A percentile compares a stretch with the other conserved stretches of the same genome.
These are phyloP conservation scores for Podaxis sp. DNA, from an alignment of 768 basidiomycete species.

Conservation along the genomic window DNA sequence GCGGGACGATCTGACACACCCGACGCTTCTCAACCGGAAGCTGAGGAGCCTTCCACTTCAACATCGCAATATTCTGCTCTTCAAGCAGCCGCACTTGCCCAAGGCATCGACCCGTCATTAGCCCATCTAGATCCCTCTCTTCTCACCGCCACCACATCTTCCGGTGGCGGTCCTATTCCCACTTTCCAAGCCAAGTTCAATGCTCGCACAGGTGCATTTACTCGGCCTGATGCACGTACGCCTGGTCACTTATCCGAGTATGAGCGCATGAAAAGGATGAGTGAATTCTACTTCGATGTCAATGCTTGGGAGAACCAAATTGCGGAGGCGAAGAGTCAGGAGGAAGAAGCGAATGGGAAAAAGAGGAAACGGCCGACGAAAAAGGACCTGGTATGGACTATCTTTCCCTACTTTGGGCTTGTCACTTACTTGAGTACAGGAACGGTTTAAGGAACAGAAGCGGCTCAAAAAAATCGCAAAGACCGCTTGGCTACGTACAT, in stretches of 20 bases:
- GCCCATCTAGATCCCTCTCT: slow-evolving; percentile 79
- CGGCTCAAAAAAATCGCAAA: slow-evolving; percentile 79
- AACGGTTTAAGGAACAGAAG: slow-evolving; percentile 83
- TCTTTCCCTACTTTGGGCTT: background rate
- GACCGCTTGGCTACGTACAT: slow-evolving; percentile 83
- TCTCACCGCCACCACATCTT: slow-evolving; percentile 27
- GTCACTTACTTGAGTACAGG: slow-evolving; percentile 42
- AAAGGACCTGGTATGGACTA: slow-evolving; percentile 70
- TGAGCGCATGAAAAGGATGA: slow-evolving; percentile 81
- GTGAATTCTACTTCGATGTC: slow-evolving; percentile 84
- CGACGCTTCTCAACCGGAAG: slow-evolving; percentile 4
- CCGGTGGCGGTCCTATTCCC: slow-evolving; percentile 26
- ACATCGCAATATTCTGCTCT: slow-evolving; percentile 41
- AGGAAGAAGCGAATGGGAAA: slow-evolving; percentile 52
- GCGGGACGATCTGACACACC: slow-evolving; percentile 16
- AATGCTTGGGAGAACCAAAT: slow-evolving; percentile 74
- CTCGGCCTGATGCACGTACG: slow-evolving; percentile 61
- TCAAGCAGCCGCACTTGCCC: slow-evolving; percentile 68
- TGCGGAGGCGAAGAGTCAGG: slow-evolving; percentile 40
- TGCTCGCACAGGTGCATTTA: slow-evolving; percentile 74
- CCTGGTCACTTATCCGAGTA: slow-evolving; percentile 77
- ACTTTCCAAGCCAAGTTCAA: slow-evolving; percentile 73
- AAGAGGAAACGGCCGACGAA: slow-evolving; percentile 78
- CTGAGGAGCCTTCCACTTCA: slow-evolving; percentile 19
- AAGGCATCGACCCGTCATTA: slow-evolving; percentile 80